Conservation (phyloP, 495 filamentous ascomycete genomes). For the Beverwykella pulmonaria region DNA sequence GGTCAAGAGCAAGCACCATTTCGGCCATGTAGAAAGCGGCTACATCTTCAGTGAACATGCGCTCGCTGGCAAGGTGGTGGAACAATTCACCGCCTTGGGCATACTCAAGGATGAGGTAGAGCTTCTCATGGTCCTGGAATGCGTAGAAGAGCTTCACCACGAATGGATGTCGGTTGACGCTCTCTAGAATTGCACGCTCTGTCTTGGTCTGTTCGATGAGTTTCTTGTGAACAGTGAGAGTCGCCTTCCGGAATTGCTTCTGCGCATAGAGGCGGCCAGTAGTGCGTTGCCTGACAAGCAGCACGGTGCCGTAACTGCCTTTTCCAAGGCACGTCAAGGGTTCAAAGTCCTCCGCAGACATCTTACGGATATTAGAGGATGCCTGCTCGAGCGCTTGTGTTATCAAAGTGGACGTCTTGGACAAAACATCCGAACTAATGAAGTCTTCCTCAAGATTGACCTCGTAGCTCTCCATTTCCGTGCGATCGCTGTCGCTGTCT, state of each 20-base stretch:
- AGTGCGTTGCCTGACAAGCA: constrained; percentile 82
- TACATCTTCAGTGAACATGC: constrained; percentile 85
- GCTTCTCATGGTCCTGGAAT: constrained; percentile 96
- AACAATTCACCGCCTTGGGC: constrained; percentile 97
- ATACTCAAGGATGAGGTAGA: constrained; percentile 97
- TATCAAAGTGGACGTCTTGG: constrained; percentile 43
- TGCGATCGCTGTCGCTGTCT: constrained; percentile 52
- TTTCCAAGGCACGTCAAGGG: constrained; percentile 94
- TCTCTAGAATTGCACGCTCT: constrained; percentile 90
- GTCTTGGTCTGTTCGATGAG: constrained; percentile 96
- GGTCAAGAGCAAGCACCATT: constrained; percentile 89
- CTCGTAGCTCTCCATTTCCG: constrained; percentile 78
- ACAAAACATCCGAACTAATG: constrained; percentile 67
- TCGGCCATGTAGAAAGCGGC: constrained; percentile 98
- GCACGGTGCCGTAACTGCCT: constrained; percentile 89
- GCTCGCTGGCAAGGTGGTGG: constrained; percentile 81
- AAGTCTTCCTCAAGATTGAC: constrained; percentile 88
- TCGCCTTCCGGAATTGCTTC: constrained; percentile 98
- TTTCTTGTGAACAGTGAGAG: constrained; percentile 86
- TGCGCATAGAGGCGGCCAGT: constrained; percentile 93
- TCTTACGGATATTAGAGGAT: constrained; percentile 62
- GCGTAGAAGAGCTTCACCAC: constrained; percentile 98
- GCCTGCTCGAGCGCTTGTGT: constrained; percentile 49
- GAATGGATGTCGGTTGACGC: constrained; percentile 92
- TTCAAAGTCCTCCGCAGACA: constrained; percentile 89